Base-by-base conservation (phyloP, 2,329 filamentous ascomycete species). In the Fusarium sp. region DNA sequence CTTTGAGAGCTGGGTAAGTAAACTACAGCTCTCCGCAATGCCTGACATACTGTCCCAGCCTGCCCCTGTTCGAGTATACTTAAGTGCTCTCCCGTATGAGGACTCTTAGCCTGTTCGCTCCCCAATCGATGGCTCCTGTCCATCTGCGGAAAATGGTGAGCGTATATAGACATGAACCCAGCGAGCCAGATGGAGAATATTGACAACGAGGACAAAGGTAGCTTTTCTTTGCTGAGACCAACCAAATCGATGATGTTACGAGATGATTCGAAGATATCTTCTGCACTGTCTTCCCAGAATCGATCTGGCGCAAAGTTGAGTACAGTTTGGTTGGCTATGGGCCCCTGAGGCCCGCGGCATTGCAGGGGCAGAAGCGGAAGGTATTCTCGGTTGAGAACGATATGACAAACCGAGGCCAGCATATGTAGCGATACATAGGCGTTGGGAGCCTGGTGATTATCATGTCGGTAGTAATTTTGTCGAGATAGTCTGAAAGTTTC, bases 141-240 rank as follows among this genome's bases (percentile, higher is more conserved):
- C 90, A 94, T 93, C 65, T 89, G 87, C 0, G 90, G 90, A 64
- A 94, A 94, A 76, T 91, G 89, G 50, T 86, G 85, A 17, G 89
- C 89, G 78, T 94, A 94, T 6, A 93, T 85, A 39, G 90, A 90
- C 22, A 89, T 86, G 75, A 93, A 92, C 0, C 89, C 88, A 2
- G 91, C 90, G 17, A 88, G 89, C 85, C 91, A 94, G 44, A 92
- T 85, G 6, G 91, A 88, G 77, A 93, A 94, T 8, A 89, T 86
- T 8, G 91, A 87, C 39, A 93, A 86, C 0, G 91, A 90, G 2
- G 92, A 94, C 79, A 93, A 89, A 3, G 91, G 89, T 5, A 93
- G 82, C 62, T 88, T 89, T 62, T 89, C 86, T 61, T 89, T 86
- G 76, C 89, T 91, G 8, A 90, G 89, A 20, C 88, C 85, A 22